Conservation (phyloP, 2,329 filamentous ascomycete genomes). For the Biscogniauxia sp. region DNA sequence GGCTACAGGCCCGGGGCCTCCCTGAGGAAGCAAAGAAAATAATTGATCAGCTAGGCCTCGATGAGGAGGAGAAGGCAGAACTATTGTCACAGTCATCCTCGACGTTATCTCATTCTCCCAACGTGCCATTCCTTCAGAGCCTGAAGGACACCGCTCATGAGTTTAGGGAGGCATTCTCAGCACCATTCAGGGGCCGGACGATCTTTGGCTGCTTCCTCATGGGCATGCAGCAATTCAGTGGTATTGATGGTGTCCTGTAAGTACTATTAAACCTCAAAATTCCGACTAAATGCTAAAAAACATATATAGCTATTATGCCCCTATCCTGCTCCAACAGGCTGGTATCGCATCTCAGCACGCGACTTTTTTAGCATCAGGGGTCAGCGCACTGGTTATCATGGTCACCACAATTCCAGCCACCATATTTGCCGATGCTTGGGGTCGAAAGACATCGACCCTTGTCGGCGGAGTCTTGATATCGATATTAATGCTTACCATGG, state of each 20-base stretch:
- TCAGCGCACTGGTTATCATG: constrained; percentile 28
- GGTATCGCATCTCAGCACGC: constrained; percentile 47
- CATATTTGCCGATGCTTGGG: constrained; percentile 55
- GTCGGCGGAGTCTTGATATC: constrained; percentile 51
- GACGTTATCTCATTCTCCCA: constrained; percentile 18
- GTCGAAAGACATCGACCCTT: constrained; percentile 51
- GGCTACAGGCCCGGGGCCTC: constrained; percentile 47
- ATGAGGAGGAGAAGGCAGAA: constrained; percentile 43
- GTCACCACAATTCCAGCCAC: constrained; percentile 37
- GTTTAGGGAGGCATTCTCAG: constrained; percentile 35
- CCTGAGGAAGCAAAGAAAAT: constrained; percentile 42
- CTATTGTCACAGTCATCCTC: constrained; percentile 22
- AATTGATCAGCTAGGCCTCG: constrained; percentile 41
- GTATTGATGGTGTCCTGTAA: constrained; percentile 58
- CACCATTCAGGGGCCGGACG: constrained; percentile 43
- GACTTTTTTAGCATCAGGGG: constrained; percentile 26
- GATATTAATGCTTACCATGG: constrained; percentile 52
- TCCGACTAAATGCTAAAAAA: constrained; percentile 48
- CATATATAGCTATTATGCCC: constrained; percentile 58
- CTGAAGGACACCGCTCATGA: constrained; percentile 30
- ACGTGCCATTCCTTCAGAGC: constrained; percentile 29
- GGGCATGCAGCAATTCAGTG: constrained; percentile 57
- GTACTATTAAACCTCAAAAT: constrained; percentile 32
- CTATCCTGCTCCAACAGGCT: constrained; percentile 57
- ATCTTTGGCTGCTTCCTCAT: constrained; percentile 56